A percentile compares a stretch with the other conserved stretches of the same genome.
Evolutionary conservation across 768 basidiomycete genomes (phyloP).

Genomic region (Tylopilus cervinicoccineus): DNA sequence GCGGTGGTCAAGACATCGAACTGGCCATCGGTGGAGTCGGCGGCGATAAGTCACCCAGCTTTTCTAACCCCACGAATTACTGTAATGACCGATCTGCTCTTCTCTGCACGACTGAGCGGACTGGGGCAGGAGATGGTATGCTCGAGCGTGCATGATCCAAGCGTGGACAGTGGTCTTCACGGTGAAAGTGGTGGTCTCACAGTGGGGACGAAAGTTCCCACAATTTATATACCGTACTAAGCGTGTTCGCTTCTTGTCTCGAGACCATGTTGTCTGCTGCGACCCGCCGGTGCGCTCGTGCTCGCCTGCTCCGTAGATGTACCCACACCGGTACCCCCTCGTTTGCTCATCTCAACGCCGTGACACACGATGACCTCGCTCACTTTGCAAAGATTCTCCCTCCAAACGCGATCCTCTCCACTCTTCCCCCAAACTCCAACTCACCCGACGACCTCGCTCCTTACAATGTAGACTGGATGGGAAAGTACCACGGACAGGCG

Average conservation of each 20-base stretch:
- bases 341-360: slow-evolving; percentile 39
- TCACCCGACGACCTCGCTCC: slow-evolving; percentile 62
- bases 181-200: no score
- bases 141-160: no score
- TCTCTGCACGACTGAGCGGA: no score
- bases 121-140: no score
- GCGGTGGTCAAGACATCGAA: slow-evolving; percentile 31
- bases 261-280: slow-evolving; percentile 13
- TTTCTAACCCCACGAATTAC: no score
- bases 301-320: slow-evolving; percentile 8
- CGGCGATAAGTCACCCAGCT: no score
- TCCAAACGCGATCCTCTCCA: slow-evolving; percentile 61
- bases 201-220: no score
- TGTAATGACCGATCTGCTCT: no score
- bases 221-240: no score
- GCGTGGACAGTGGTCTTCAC: no score
- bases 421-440: slow-evolving; percentile 47
- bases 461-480: slow-evolving; percentile 95
- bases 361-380: slow-evolving; percentile 55
- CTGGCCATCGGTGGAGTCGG: no score
- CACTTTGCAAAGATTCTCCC: slow-evolving; percentile 68
- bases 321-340: slow-evolving; percentile 18
- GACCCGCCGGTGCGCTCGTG: not conserved
- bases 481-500: slow-evolving; percentile 83
- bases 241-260: no score